Evolutionary conservation across 1,284 basidiomycete genomes (phyloP), one percentile per base, ranked within the genome.

Genomic region (Ustilago sp.): DNA sequence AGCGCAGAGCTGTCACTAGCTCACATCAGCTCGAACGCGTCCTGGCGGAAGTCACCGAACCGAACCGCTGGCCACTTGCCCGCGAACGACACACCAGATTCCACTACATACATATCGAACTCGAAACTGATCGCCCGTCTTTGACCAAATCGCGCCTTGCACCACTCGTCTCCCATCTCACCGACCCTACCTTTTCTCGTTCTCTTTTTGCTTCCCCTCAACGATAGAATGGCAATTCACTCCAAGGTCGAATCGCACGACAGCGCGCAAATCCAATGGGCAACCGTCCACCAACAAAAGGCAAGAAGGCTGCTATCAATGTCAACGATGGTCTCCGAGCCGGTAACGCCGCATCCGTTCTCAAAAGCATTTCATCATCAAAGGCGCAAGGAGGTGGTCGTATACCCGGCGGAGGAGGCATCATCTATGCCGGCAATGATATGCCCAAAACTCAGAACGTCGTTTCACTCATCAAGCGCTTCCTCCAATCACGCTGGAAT

Each of bases 401-500:
- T 13, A 77, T 77, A 59, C 75, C 75, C 12, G 75, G 75, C 52
- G 71, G 75, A 1, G 75, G 75, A 38, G 71, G 67, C 28, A 59
- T 63, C 51, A 53, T 73, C 56, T 77, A 73, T 61, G 59, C 69
- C 38, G 68, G 70, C 17, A 67, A 52, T 39, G 75, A 77, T 34
- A 70, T 74, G 64, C 71, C 71, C 28, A 77, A 74, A 45, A 74
- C 75, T 3, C 70, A 77, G 35, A 77, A 77, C 32, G 75, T 77
- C 9, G 64, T 81, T 19, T 71, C 69, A 4, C 63, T 79, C 34
- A 60, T 83, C 63, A 78, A 72, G 59, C 70, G 72, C 36, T 83
- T 83, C 78, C 64, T 83, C 58, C 64, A 66, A 41, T 75, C 75
- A 34, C 61, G 82, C 8, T 83, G 81, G 81, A 79, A 80, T 41